Evolutionary conservation across 2,329 filamentous ascomycete species (phyloP).

Genomic region (Stachybotrys chartarum): DNA sequence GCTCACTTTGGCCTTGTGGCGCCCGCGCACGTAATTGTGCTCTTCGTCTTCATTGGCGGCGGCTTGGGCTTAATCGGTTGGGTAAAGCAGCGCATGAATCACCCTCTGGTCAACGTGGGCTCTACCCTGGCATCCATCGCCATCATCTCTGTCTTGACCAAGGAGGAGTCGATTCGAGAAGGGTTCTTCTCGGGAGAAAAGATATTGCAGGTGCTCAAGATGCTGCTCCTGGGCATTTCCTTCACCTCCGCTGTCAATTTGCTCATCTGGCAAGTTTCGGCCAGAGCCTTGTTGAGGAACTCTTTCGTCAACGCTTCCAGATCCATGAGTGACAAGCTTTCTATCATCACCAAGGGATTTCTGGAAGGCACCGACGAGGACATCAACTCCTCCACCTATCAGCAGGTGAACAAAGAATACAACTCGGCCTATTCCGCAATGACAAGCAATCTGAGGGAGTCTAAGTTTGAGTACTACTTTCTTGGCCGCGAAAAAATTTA

Average conservation of each 20-base stretch:
- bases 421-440: slow-evolving; percentile 62
- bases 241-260: slow-evolving; percentile 70
- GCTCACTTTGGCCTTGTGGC: slow-evolving; percentile 56
- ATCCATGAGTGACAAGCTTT: slow-evolving; percentile 73
- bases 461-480: slow-evolving; percentile 83
- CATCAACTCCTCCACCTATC: slow-evolving; percentile 59
- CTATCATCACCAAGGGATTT: slow-evolving; percentile 75
- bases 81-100: slow-evolving; percentile 73
- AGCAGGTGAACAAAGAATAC: slow-evolving; percentile 55
- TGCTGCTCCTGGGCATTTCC: slow-evolving; percentile 71
- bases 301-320: slow-evolving; percentile 67
- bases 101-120: slow-evolving; percentile 75
- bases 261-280: slow-evolving; percentile 70
- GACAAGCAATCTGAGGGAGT: slow-evolving; percentile 72
- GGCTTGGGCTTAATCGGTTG: slow-evolving; percentile 83
- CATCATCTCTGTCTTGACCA: slow-evolving; percentile 83
- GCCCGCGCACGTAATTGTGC: slow-evolving; percentile 70
- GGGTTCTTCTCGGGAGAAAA: slow-evolving; percentile 77
- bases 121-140: slow-evolving; percentile 82
- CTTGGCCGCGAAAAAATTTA: slow-evolving; percentile 75
- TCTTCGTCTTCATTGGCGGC: slow-evolving; percentile 78
- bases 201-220: slow-evolving; percentile 74
- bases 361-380: slow-evolving; percentile 77
- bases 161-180: slow-evolving; percentile 79
- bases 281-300: slow-evolving; percentile 63